Conservation (phyloP, 2,329 filamentous ascomycete species). For the Cadophora sp. region DNA sequence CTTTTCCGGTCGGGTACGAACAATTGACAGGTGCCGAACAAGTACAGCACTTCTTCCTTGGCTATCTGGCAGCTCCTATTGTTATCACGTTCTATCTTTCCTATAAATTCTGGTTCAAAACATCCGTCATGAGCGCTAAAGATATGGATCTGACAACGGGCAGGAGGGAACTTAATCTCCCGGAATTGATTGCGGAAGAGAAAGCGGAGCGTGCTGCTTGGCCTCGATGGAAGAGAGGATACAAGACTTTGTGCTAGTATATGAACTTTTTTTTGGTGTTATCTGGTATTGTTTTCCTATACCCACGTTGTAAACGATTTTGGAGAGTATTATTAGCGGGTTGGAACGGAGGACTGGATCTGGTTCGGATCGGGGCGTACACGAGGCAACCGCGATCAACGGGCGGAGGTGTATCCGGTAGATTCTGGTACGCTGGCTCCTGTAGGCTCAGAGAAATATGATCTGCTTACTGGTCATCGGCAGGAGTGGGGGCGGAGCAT, state of each 20-base stretch:
- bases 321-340: constrained; percentile 7
- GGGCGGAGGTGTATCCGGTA: background rate
- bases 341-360: background rate
- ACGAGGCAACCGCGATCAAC: background rate
- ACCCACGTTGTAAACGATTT: constrained; percentile 8
- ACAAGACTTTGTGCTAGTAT: constrained; percentile 72
- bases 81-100: constrained; percentile 70
- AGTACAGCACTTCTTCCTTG: constrained; percentile 74
- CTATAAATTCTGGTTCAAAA: constrained; percentile 80
- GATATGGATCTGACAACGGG: constrained; percentile 92
- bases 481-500: too few relatives aligned
- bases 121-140: constrained; percentile 66
- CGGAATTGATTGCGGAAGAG: constrained; percentile 81
- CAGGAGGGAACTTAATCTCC: constrained; percentile 82
- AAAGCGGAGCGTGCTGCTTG: constrained; percentile 72
- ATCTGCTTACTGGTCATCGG: too few relatives aligned
- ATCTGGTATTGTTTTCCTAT: constrained; percentile 7
- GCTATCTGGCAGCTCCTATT: constrained; percentile 74
- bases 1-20: constrained; percentile 72
- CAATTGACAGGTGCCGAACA: constrained; percentile 52
- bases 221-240: constrained; percentile 79
- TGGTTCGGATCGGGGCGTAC: background rate
- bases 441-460: background rate
- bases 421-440: background rate
- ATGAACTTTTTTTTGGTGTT: background rate